These are phyloP conservation scores for Morella rubra DNA, from an alignment of 306 rosid genomes.

Conservation along the genomic window DNA sequence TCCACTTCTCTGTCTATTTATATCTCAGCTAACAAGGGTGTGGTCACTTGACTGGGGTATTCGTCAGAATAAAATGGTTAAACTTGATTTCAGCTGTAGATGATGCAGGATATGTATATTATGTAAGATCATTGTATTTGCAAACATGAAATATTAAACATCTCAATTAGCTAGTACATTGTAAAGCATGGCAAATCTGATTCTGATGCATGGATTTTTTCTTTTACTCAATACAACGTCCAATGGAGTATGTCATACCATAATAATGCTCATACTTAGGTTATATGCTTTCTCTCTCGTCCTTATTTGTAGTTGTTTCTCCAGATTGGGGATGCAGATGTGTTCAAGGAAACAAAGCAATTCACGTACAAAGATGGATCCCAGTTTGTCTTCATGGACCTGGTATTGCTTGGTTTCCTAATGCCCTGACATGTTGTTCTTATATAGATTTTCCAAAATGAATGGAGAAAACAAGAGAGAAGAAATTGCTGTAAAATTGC, in stretches of 20 bases:
- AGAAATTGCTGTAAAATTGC: not conserved
- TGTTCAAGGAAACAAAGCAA: slow-evolving; percentile 90
- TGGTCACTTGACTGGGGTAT: not conserved
- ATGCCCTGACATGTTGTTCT: slow-evolving; percentile 26
- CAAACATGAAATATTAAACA: not conserved
- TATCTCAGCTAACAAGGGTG: not conserved
- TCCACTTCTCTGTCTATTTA: not conserved
- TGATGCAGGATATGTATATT: too few species aligned
- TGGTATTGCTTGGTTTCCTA: slow-evolving; percentile 56
- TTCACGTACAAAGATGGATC: slow-evolving; percentile 90
- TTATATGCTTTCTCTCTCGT: not conserved
- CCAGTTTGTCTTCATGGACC: slow-evolving; percentile 95
- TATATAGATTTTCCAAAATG: too few species aligned
- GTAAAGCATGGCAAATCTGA: not conserved
- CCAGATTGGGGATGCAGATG: slow-evolving; percentile 74
- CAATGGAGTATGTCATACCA: not conserved
- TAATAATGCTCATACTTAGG: not conserved
- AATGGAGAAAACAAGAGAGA: not conserved
- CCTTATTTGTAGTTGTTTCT: slow-evolving; percentile 17
- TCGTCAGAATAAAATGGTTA: not conserved
- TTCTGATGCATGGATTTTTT: not conserved
- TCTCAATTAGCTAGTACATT: not conserved
- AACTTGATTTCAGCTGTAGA: not conserved
- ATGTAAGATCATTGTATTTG: not conserved
- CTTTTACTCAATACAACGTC: not conserved